Conservation (phyloP, 2,329 filamentous ascomycete genomes). For the Teratosphaeriaceae sp. region DNA sequence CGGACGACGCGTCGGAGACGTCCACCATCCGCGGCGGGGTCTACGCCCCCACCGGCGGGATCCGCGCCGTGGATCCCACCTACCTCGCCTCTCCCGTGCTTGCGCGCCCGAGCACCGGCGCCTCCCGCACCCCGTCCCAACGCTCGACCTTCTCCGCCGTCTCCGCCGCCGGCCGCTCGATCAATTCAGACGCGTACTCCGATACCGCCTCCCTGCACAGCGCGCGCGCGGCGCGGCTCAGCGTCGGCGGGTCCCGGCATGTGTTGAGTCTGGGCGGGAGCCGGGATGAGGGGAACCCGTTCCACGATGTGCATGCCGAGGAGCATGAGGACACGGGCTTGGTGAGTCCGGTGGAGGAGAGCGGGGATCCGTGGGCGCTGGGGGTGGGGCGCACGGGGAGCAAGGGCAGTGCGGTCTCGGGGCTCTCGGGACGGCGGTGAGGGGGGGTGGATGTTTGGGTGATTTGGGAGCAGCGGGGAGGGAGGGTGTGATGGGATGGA, state of each 20-base stretch:
- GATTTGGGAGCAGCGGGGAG: no score
- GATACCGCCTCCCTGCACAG: constrained; percentile 22
- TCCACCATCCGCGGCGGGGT: neutral
- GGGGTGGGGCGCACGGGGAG: neutral
- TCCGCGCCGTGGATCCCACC: neutral
- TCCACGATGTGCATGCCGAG: neutral
- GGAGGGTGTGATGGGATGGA: no score
- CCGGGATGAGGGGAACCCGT: neutral
- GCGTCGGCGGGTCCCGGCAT: neutral
- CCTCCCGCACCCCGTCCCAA: constrained; percentile 7
- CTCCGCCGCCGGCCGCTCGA: neutral
- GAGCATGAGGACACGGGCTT: neutral
- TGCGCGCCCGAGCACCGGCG: neutral
- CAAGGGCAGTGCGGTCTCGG: neutral
- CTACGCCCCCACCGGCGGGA: neutral
- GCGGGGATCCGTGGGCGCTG: no score
- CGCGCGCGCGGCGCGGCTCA: constrained; percentile 9
- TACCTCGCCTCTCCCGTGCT: neutral
- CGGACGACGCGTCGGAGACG: neutral
- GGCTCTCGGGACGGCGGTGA: neutral
- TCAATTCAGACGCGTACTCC: constrained; percentile 19
- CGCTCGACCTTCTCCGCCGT: constrained; percentile 11
- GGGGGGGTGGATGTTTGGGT: no score
- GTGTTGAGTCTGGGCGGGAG: neutral
- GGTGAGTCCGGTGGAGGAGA: neutral